phyloP scores from a whole-genome alignment of 176 grass and related monocot species.

The Phoenix dactylifera region DNA sequence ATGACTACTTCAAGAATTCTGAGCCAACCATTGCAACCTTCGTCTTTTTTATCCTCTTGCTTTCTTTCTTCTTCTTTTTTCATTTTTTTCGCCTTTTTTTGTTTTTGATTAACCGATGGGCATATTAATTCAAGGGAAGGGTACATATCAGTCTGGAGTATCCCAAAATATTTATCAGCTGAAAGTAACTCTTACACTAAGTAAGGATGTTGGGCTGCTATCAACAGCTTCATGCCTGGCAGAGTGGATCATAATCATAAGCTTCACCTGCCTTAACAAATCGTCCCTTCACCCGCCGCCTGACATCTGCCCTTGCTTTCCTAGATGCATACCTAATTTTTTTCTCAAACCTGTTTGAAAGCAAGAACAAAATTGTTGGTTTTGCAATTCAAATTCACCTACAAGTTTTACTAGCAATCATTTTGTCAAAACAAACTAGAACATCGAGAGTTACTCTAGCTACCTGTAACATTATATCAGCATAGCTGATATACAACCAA shows the following conservation, averaged over 20 bases:
- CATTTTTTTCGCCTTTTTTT: too few species aligned
- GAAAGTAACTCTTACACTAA: background rate
- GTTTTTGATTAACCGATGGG: too few species aligned
- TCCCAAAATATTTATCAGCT: background rate
- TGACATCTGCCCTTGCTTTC: conserved; percentile 87
- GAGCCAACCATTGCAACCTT: too few species aligned
- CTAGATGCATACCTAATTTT: conserved; percentile 96
- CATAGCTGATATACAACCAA: too few species aligned
- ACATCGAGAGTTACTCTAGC: too few species aligned
- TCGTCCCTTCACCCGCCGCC: conserved; percentile 83
- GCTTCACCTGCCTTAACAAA: conserved; percentile 94
- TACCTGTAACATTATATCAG: too few species aligned
- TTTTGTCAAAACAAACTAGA: too few species aligned
- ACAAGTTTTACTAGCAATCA: too few species aligned
- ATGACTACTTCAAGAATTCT: too few species aligned
- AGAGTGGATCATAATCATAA: conserved; percentile 92
- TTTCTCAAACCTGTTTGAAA: conserved; percentile 69
- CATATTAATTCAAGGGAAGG: background rate
- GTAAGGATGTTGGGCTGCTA: background rate
- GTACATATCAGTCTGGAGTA: background rate
- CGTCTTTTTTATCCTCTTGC: too few species aligned
- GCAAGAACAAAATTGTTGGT: background rate
- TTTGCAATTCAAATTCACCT: too few species aligned
- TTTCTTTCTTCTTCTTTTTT: too few species aligned
- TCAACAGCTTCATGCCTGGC: conserved; percentile 72